These are phyloP conservation scores for Penicillium lagena DNA, from an alignment of 495 filamentous ascomycete genomes.

Conservation along the genomic window DNA sequence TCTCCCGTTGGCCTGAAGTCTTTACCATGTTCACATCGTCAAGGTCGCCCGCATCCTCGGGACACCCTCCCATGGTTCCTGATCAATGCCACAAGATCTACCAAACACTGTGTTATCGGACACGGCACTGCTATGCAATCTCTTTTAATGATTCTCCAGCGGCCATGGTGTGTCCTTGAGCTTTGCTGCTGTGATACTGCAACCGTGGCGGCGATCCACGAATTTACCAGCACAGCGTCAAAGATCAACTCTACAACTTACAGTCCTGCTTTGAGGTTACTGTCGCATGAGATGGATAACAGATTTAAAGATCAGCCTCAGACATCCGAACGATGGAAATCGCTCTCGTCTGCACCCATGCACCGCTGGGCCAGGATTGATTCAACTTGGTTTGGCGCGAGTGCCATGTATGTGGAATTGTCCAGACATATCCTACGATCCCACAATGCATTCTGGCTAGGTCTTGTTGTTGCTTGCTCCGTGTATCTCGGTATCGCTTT, in stretches of 20 bases:
- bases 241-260: slow-evolving; percentile 2
- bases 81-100: slow-evolving; percentile 7
- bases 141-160: slow-evolving; percentile 12
- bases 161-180: slow-evolving; percentile 18
- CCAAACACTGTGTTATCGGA: slow-evolving; percentile 13
- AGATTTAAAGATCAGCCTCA: not conserved
- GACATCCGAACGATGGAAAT: not conserved
- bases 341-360: not conserved
- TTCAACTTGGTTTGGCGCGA: not conserved
- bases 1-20: not conserved
- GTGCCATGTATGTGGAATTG: slow-evolving; percentile 1
- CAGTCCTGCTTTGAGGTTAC: slow-evolving; percentile 3
- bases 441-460: slow-evolving; percentile 14
- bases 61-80: slow-evolving; percentile 14
- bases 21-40: not conserved
- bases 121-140: slow-evolving; percentile 1
- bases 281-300: slow-evolving; percentile 3
- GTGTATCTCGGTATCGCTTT: slow-evolving; percentile 9
- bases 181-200: slow-evolving; percentile 10
- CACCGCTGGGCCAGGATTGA: not conserved
- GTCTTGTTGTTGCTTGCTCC: slow-evolving; percentile 10
- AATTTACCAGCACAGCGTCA: slow-evolving; percentile 1
- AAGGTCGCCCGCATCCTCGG: not conserved
- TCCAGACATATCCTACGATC: slow-evolving; percentile 2
- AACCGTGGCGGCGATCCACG: slow-evolving; percentile 3